Conservation (phyloP, 1,284 basidiomycete genomes). For the Xanthoconium separans region DNA sequence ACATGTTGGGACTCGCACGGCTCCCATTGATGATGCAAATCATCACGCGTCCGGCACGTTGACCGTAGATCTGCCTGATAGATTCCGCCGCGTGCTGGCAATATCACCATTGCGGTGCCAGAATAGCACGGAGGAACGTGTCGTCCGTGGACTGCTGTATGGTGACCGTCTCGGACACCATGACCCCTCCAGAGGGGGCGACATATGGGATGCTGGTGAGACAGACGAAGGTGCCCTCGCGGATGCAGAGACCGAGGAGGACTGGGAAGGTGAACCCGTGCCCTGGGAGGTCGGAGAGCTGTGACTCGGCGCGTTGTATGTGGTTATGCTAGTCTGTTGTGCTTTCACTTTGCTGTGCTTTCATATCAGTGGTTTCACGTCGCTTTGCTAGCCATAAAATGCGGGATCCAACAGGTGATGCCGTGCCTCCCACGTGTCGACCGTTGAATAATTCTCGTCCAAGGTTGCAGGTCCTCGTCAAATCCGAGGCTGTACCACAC, state of each 20-base stretch:
- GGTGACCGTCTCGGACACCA: conserved; percentile 56
- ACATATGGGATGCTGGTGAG: conserved; percentile 79
- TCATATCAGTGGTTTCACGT: conserved; percentile 33
- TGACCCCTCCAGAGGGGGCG: conserved; percentile 60
- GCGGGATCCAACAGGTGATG: conserved; percentile 25
- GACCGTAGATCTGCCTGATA: conserved; percentile 63
- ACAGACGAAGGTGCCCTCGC: conserved; percentile 35
- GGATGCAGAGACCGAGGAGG: conserved; percentile 58
- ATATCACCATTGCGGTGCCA: conserved; percentile 46
- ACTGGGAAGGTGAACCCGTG: conserved; percentile 79
- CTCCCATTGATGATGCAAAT: conserved; percentile 29
- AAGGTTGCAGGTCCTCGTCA: conserved; percentile 1
- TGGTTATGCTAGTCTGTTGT: conserved; percentile 21
- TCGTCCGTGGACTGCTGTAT: conserved; percentile 60
- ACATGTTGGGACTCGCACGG: conserved; percentile 34
- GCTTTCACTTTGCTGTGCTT: conserved; percentile 31
- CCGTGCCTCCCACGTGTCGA: conserved; percentile 33
- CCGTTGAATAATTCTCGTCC: background rate
- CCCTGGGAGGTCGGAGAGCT: conserved; percentile 77
- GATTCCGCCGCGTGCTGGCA: conserved; percentile 60
- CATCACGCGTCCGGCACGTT: conserved; percentile 36
- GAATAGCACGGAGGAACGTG: conserved; percentile 49
- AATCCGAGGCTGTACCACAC: conserved; percentile 9
- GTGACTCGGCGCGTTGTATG: conserved; percentile 37
- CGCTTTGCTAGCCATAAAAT: conserved; percentile 20